Evolutionary conservation across 345 rosid genomes (phyloP).

Genomic region (Linum lewisii): DNA sequence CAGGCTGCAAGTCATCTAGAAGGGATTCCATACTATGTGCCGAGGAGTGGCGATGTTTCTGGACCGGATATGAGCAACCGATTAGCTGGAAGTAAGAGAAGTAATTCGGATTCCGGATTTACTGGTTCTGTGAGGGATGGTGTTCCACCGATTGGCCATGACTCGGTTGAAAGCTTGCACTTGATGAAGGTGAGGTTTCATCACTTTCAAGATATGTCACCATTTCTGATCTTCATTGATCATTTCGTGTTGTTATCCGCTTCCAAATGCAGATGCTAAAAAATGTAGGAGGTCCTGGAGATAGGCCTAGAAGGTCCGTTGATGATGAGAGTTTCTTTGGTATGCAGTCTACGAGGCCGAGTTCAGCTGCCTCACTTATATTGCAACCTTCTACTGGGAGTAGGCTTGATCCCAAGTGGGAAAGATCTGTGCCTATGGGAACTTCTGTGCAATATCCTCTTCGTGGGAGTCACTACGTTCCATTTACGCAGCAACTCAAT

Average conservation of each 20-base stretch:
- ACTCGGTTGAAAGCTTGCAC: conserved; percentile 59
- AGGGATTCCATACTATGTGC: conserved; percentile 73
- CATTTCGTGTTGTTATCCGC: background rate
- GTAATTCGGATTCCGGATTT: conserved; percentile 62
- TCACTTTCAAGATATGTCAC: background rate
- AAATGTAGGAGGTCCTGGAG: conserved; percentile 49
- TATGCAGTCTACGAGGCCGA: conserved; percentile 37
- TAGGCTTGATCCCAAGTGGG: conserved; percentile 50
- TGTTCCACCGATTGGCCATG: conserved; percentile 34
- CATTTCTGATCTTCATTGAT: background rate
- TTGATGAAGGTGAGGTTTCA: conserved; percentile 56
- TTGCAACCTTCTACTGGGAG: conserved; percentile 32
- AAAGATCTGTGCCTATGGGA: conserved; percentile 32
- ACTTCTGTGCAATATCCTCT: conserved; percentile 50
- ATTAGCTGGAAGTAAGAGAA: conserved; percentile 60
- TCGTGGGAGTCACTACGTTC: conserved; percentile 52
- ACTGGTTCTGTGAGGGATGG: conserved; percentile 30
- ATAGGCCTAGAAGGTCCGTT: conserved; percentile 35
- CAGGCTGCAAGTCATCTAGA: conserved; percentile 60
- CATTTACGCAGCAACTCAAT: conserved; percentile 50
- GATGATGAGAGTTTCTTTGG: conserved; percentile 42
- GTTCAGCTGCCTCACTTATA: conserved; percentile 34
- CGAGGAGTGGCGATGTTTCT: conserved; percentile 61
- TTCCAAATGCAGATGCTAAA: conserved; percentile 42
- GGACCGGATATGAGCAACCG: conserved; percentile 56